Base-by-base conservation (phyloP, 2,329 filamentous ascomycete species). In the Emmonsia crescens region DNA sequence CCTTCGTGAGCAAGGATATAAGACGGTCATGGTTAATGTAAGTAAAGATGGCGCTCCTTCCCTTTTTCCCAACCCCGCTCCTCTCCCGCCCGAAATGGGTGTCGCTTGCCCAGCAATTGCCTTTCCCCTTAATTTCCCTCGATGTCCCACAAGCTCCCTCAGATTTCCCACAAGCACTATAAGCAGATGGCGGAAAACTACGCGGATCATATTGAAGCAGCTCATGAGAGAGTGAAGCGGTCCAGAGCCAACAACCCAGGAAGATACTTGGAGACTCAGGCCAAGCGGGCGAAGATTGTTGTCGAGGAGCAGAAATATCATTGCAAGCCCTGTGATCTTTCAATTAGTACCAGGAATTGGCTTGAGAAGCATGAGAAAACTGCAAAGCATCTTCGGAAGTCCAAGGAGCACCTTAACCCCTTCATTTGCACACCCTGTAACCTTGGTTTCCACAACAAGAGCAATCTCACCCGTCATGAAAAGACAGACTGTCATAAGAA, bases 21-120 rank as follows among this genome's bases (percentile, higher is more conserved):
- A 97, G 82, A 97, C 94, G 0, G 86, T 97, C 70, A 97, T 97
- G 93, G 86, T 96, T 57, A 96, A 96, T 70, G 68, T 66, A 68
- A 69, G 63, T 56, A 68, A 51, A 6, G 46, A 46, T 24, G 38
- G 55, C 42, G 44, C 33, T 42, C 8, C 49, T 57, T 40, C 48
- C 19, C 52, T 40, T 48, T 38, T 51, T 31, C 38, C 52, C 42
- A 21, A 9, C 9, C 16, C 6, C 36, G 19, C 19, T 4, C 5
- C 16, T 54, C 31, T 46, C n/a, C n/a, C n/a, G n/a, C n/a, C n/a
- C n/a, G n/a, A n/a, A n/a, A n/a, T n/a, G n/a, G n/a, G n/a, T n/a
- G n/a, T n/a, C n/a, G n/a, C n/a, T n/a, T n/a, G n/a, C 49, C 24
- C 27, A 4, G 8, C 27, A 29, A 52, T 52, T 52, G 49, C 27